These are phyloP conservation scores for Mycogone perniciosa DNA, from an alignment of 2,329 filamentous ascomycete genomes.

Conservation along the genomic window DNA sequence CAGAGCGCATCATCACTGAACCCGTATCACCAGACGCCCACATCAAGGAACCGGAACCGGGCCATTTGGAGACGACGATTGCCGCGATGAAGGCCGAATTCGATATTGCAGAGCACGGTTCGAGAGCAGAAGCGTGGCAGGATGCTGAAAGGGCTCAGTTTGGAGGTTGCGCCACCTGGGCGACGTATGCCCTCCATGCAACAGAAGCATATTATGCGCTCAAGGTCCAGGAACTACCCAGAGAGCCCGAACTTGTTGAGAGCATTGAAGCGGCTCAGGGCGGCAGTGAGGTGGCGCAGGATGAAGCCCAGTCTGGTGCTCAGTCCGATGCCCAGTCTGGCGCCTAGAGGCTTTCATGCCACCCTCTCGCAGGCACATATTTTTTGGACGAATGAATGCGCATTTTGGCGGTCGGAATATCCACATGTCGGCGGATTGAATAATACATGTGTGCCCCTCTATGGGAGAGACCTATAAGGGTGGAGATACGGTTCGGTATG, in stretches of 20 bases:
- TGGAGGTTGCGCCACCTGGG: constrained; percentile 22
- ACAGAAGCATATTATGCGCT: constrained; percentile 19
- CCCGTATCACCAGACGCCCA: neutral
- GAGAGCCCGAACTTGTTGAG: neutral
- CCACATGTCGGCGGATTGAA: too few species aligned
- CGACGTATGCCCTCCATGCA: constrained; percentile 21
- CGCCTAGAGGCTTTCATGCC: too few species aligned
- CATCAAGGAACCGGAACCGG: neutral
- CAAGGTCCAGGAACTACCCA: neutral
- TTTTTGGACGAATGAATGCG: too few species aligned
- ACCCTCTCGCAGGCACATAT: too few species aligned
- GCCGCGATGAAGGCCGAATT: constrained; percentile 14
- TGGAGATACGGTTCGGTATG: neutral
- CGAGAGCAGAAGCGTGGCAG: constrained; percentile 14
- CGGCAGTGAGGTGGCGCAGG: too few species aligned
- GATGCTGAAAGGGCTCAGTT: constrained; percentile 19
- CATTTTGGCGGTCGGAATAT: too few species aligned
- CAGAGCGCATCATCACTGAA: constrained; percentile 15
- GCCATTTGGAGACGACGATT: constrained; percentile 8
- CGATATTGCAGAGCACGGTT: constrained; percentile 11
- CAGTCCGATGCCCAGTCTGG: too few species aligned
- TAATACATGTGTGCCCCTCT: too few species aligned
- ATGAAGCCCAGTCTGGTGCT: too few species aligned
- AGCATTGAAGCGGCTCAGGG: too few species aligned
- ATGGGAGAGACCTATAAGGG: too few species aligned